These are phyloP conservation scores for Fusarium irregulare DNA, from an alignment of 2,329 filamentous ascomycete species.

Conservation along the genomic window DNA sequence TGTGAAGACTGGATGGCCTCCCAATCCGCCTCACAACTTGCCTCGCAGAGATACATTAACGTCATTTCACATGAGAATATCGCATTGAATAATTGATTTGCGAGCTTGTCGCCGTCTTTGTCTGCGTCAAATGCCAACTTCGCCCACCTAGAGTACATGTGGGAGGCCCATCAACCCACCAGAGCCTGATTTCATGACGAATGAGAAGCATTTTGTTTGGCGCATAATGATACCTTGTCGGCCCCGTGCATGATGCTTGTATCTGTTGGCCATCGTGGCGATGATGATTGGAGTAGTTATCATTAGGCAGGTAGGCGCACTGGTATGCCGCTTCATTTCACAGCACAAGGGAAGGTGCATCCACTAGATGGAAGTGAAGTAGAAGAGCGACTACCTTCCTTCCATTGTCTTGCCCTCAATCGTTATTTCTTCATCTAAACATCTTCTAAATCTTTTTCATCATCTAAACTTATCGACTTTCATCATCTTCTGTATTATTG, in stretches of 20 bases:
- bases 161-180: constrained; percentile 38
- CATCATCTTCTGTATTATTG: not conserved
- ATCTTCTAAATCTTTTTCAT: not conserved
- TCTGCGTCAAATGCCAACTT: not conserved
- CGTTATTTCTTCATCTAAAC: not conserved
- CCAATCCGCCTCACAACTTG: not conserved
- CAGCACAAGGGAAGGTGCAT: constrained; percentile 18
- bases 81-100: no score
- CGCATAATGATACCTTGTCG: constrained; percentile 1
- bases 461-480: not conserved
- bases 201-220: constrained; percentile 7
- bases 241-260: constrained; percentile 13
- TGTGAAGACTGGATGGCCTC: constrained; percentile 3
- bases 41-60: not conserved
- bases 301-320: constrained; percentile 14
- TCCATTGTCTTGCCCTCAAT: not conserved
- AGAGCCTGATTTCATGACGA: constrained; percentile 26
- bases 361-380: not conserved
- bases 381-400: no score
- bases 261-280: constrained; percentile 4
- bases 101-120: not conserved
- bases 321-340: constrained; percentile 1
- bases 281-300: constrained; percentile 8
- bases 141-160: not conserved
- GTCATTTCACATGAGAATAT: no score